Evolutionary conservation across 2,329 filamentous ascomycete genomes (phyloP).

Genomic region (Talaromyces sp.): DNA sequence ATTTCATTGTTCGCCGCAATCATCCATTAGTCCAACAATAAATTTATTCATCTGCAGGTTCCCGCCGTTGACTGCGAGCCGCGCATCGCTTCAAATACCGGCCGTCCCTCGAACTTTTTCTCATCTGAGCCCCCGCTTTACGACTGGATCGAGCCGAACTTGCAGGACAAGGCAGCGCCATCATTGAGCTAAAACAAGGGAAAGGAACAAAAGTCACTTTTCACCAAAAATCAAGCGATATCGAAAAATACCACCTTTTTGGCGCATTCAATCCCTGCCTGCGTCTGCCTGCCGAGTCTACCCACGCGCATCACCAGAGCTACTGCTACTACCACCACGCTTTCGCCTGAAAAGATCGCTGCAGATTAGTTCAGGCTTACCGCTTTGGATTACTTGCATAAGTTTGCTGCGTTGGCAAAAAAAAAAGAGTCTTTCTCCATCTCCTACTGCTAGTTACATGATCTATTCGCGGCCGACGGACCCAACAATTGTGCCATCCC

Average conservation of each 20-base stretch:
- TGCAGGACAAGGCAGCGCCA: slow-evolving; percentile 18
- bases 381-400: slow-evolving; percentile 24
- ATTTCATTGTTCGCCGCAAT: slow-evolving; percentile 7
- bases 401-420: slow-evolving; percentile 22
- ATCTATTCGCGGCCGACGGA: background rate
- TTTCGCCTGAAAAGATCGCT: slow-evolving; percentile 19
- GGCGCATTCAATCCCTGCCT: slow-evolving; percentile 12
- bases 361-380: slow-evolving; percentile 22
- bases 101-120: background rate
- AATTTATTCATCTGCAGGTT: slow-evolving; percentile 18
- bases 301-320: slow-evolving; percentile 11
- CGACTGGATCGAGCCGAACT: slow-evolving; percentile 17
- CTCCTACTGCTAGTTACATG: background rate
- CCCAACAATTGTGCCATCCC: slow-evolving; percentile 1
- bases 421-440: slow-evolving; percentile 5
- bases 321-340: background rate
- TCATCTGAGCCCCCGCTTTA: slow-evolving; percentile 9
- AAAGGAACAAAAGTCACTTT: background rate
- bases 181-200: slow-evolving; percentile 9
- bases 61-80: slow-evolving; percentile 14
- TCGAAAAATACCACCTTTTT: slow-evolving; percentile 11
- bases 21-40: slow-evolving; percentile 13
- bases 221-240: background rate
- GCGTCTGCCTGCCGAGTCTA: slow-evolving; percentile 8
- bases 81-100: slow-evolving; percentile 13